Base-by-base conservation (phyloP, 768 basidiomycete genomes). In the Suillus occidentalis region DNA sequence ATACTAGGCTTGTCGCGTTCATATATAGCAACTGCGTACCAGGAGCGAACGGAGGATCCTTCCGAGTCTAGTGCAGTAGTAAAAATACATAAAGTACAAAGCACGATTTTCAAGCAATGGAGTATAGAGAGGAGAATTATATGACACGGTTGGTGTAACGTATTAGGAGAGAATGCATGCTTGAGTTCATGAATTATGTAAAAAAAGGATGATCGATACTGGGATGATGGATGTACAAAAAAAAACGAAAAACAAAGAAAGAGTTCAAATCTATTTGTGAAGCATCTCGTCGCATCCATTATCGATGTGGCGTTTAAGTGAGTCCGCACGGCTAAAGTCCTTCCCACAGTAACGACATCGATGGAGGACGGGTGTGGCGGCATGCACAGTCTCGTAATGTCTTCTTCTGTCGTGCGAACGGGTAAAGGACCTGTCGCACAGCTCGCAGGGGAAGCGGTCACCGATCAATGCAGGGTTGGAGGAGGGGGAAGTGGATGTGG, bases 331-430 rank as follows among this genome's bases (percentile, higher is more conserved):
- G 78, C 89, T 90, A 74, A 92, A 92, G 72, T 87, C 87, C 76
- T 92, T 92, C 69, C 84, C 82, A 76, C 92, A 93, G 73, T 81
- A 88, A 34, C 83, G 84, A 77, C 92, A 93, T 60, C 82, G 83
- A 73, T 93, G 90, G 68, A 85, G 78, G 64, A 87, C 81, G 25
- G 89, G 88, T 16, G 83, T 81, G 42, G 87, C 73, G 52, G 87
- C 81, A 70, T 92, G 91, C 70, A 91, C 88, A 18, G 88, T 90
- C 76, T 92, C 90, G 69, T 86, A 85, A 77, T 94, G 91, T 67
- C 91, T 85, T 77, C 92, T 91, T 68, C 89, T 85, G 77, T 94
- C 91, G 76, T 92, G 90, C 64, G 88, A 83, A 67, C 91, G 85
- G 40, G 90, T 91, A 75, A 93, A 93, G 31, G 90, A 89, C 76